Evolutionary conservation across 192 early-diverging fungal genomes (phyloP).

Genomic region (Dispira simplex): DNA sequence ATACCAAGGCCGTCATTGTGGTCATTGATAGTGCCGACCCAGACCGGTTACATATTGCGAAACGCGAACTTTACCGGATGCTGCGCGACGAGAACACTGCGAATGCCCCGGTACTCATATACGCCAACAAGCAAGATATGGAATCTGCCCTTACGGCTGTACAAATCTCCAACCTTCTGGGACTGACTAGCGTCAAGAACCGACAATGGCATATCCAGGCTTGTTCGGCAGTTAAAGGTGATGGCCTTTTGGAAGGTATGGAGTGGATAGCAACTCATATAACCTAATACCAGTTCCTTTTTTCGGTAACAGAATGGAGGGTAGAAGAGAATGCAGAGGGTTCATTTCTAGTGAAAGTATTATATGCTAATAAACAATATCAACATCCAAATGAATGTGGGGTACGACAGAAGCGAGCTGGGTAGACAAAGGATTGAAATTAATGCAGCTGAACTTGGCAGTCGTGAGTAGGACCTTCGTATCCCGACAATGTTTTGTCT

Average conservation of each 20-base stretch:
- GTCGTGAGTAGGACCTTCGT: too few relatives aligned
- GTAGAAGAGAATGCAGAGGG: too few relatives aligned
- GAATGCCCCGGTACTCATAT: background rate
- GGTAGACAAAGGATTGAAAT: too few relatives aligned
- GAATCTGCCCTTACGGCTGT: background rate
- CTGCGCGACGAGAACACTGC: background rate
- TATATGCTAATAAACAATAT: too few relatives aligned
- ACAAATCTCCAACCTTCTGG: slow-evolving; percentile 4
- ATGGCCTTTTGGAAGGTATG: slow-evolving; percentile 1
- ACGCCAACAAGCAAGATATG: slow-evolving; percentile 9
- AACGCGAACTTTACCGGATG: slow-evolving; percentile 4
- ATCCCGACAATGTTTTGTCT: too few relatives aligned
- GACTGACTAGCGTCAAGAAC: background rate
- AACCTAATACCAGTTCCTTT: background rate
- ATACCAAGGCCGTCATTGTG: slow-evolving; percentile 3
- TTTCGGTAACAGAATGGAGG: background rate
- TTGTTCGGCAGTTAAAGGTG: slow-evolving; percentile 1
- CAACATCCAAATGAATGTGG: too few relatives aligned
- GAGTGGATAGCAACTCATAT: background rate
- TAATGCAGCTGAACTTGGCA: too few relatives aligned
- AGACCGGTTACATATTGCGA: background rate
- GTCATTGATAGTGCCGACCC: slow-evolving; percentile 8
- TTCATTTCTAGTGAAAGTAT: background rate
- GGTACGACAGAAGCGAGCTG: too few relatives aligned
- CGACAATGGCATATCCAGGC: slow-evolving; percentile 6